Evolutionary conservation across 306 rosid species (phyloP), one percentile per base, ranked within the genome.

Genomic region (Trichosanthes cucumerina): DNA sequence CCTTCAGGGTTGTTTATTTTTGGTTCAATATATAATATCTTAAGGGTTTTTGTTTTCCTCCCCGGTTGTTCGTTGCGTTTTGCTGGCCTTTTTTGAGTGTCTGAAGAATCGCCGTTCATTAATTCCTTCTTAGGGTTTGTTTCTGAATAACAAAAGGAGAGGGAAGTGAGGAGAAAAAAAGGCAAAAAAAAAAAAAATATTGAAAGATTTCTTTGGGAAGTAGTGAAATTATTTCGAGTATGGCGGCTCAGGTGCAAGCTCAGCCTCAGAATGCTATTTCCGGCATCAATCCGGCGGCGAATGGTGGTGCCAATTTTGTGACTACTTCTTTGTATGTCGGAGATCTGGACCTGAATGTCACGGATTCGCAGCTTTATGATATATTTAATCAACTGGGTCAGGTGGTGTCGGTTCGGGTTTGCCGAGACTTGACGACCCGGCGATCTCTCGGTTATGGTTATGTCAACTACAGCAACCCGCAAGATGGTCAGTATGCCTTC

Each of bases 361-460:
- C 63, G 56, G 86, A 83, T 57, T 64, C 86, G 9, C 86, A 83
- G 76, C 83, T 83, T 43, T 83, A 75, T 66, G 83, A 83, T n/a
- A 24, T 83, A n/a, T 83, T 83, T 73, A 80, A 73, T 53, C 86
- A 83, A 76, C 19, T 83, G 69, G 86, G 86, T 38, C 82, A 73
- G 81, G 83, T 83, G 31, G 83, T 83, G 15, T 83, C 86, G 39
- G 81, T 83, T 80, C 59, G 83, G 81, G 81, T 83, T 76, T 83
- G 86, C 83, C 68, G 86, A 52, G 86, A 83, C 57, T 46, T 83
- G 81, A 47, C 78, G 68, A 65, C 83, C 46, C 81, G 86, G 41
- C 78, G 86, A 19, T 83, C 86, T 16, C 86, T 83, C n/a, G 86
- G 86, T 44, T 83, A 83, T 69, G 86, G 86, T 53, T 83, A 83